Base-by-base conservation (phyloP, 164 flowering plant genomes). In the Tetracentron sinense region DNA sequence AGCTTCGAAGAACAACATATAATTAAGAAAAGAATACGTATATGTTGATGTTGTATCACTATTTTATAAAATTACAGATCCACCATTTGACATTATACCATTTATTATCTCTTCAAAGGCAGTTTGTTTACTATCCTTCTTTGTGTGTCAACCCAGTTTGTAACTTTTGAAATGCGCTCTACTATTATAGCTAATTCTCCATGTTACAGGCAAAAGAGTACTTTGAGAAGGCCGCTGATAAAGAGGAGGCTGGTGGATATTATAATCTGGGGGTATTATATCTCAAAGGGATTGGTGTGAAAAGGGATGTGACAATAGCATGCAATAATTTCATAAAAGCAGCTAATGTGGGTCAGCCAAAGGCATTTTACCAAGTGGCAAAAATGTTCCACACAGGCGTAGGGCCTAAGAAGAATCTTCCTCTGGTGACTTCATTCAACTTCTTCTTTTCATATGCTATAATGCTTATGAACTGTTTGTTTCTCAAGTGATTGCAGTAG, bases 371-470 rank as follows among this genome's bases (percentile, higher is more conserved):
- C 70, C 97, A 95, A 76, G 70, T 95, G 65, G 99, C 91, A 26
- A 95, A 88, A 79, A 95, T 95, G 98, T 95, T 90, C 70, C 99
- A 95, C 54, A 82, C 82, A 22, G 99, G 96, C 19, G 83, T 90
- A 30, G 99, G 95, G 59, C 86, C 92, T 25, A 90, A 84, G 79
- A 87, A 81, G 79, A 82, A 85, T 79, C 77, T 88, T 51, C 76
- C 72, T 6, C 81, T 78, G 97, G 99, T 92, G 82, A 71, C 61
- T 75, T 64, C 42, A 55, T 42, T 26, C 25, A 4, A 19, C 27
- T 12, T 55, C 3, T 54, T 7, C 51, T 56, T 15, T 28, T 25
- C 63, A 46, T 22, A 10, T 44, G 27, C 7, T 27, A 15, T 28
- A 51, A 46, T 58, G 57, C 20, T 54, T 33, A 31, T 14, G 19